Conservation (phyloP, 2,329 filamentous ascomycete genomes). For the Phialophora verrucosa region DNA sequence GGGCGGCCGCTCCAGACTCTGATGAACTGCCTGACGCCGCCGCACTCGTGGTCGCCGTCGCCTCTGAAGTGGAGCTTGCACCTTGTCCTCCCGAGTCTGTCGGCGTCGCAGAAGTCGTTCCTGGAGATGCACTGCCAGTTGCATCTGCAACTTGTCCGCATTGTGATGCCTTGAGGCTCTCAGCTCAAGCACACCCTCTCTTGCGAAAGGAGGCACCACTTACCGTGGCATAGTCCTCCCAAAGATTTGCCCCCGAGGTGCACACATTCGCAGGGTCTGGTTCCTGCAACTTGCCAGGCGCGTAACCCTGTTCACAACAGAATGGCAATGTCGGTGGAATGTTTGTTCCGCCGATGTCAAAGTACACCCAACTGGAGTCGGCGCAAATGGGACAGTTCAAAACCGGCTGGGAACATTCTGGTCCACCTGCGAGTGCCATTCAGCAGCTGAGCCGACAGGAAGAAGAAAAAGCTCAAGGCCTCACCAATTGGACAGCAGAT, state of each 20-base stretch:
- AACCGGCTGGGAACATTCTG: constrained; percentile 8
- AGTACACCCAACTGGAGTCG: constrained; percentile 5
- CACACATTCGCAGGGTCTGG: constrained; percentile 15
- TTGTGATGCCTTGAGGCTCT: not conserved
- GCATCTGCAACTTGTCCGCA: constrained; percentile 1
- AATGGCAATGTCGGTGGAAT: constrained; percentile 12
- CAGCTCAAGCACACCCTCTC: not conserved
- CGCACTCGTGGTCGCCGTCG: not conserved
- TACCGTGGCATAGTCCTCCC: constrained; percentile 12
- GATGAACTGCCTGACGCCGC: not conserved
- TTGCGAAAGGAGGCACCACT: not conserved
- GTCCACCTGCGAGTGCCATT: not conserved
- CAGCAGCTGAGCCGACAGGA: not conserved
- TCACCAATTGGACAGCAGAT: constrained; percentile 12
- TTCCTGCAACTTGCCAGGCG: not conserved
- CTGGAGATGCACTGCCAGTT: not conserved
- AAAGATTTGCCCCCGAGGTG: constrained; percentile 8
- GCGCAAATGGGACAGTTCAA: constrained; percentile 13
- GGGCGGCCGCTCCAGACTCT: not conserved
- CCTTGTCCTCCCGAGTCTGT: not conserved
- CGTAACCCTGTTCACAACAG: constrained; percentile 13
- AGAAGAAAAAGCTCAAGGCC: not conserved
- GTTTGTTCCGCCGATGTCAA: constrained; percentile 9
- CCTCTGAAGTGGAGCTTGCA: not conserved
- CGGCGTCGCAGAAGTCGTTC: not conserved